These are phyloP conservation scores for Rhizopogon vinicolor DNA, from an alignment of 768 basidiomycete genomes.

Conservation along the genomic window DNA sequence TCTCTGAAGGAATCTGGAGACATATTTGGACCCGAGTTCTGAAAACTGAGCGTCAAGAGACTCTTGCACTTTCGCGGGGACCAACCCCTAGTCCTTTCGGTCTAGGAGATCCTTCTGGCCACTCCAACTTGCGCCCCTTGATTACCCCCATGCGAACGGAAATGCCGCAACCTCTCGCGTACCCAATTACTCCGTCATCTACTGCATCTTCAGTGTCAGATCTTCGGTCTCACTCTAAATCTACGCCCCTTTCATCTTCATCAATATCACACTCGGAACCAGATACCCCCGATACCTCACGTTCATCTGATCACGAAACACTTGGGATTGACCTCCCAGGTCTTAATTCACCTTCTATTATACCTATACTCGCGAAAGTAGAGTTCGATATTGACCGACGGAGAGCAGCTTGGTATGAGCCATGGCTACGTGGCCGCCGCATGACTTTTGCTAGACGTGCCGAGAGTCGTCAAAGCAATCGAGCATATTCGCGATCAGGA, in stretches of 20 bases:
- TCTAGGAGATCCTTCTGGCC: constrained; percentile 33
- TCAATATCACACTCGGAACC: constrained; percentile 38
- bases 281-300: constrained; percentile 54
- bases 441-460: constrained; percentile 56
- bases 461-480: constrained; percentile 34
- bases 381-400: constrained; percentile 90
- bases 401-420: constrained; percentile 82
- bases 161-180: constrained; percentile 26
- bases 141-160: constrained; percentile 39
- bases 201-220: constrained; percentile 54
- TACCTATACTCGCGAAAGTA: constrained; percentile 88
- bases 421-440: constrained; percentile 68
- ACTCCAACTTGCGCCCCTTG: constrained; percentile 40
- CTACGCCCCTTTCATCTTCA: constrained; percentile 42
- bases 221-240: constrained; percentile 42
- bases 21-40: constrained; percentile 77
- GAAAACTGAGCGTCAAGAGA: constrained; percentile 51
- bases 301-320: constrained; percentile 29
- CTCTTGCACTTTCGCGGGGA: constrained; percentile 27
- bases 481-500: constrained; percentile 17
- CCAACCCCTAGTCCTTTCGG: constrained; percentile 37
- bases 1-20: constrained; percentile 87
- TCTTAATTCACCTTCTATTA: constrained; percentile 54
- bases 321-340: constrained; percentile 64
- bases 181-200: constrained; percentile 27